Conservation (phyloP, 805 yeast species). For the Ogataea kodamae region DNA sequence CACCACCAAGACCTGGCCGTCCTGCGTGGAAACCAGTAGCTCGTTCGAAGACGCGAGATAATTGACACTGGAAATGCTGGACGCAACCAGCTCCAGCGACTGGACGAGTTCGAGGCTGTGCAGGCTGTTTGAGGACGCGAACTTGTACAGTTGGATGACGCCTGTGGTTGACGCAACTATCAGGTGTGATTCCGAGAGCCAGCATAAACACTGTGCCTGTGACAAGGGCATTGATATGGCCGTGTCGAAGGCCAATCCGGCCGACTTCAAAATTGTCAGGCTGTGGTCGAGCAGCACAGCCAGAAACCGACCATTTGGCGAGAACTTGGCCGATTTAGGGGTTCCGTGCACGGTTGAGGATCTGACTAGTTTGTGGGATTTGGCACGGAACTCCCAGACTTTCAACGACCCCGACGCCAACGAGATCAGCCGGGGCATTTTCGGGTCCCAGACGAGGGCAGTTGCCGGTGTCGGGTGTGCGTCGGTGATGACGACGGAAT, state of each 20-base stretch:
- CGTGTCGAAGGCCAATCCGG: constrained; percentile 26
- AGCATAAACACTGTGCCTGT: constrained; percentile 35
- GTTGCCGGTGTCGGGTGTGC: constrained; percentile 42
- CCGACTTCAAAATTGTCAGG: constrained; percentile 29
- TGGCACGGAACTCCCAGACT: constrained; percentile 39
- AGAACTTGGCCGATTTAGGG: constrained; percentile 31
- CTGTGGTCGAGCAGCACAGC: constrained; percentile 37
- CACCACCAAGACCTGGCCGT: constrained; percentile 45
- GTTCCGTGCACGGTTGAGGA: constrained; percentile 10
- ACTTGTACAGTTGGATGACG: constrained; percentile 28
- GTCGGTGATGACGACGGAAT: constrained; percentile 35
- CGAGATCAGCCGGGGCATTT: constrained; percentile 41
- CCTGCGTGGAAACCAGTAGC: constrained; percentile 42
- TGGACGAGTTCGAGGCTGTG: constrained; percentile 18
- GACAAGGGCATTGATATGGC: constrained; percentile 23
- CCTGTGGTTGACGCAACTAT: constrained; percentile 40
- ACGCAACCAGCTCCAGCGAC: constrained; percentile 28
- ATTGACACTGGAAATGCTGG: constrained; percentile 37
- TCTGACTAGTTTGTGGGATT: constrained; percentile 24
- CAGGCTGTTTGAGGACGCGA: constrained; percentile 17
- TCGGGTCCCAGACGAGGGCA: constrained; percentile 45
- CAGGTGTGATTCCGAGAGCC: constrained; percentile 33
- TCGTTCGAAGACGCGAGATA: constrained; percentile 39
- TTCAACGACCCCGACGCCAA: constrained; percentile 45
- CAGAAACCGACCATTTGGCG: constrained; percentile 39